Conservation (phyloP, 768 basidiomycete genomes). For the Floccularia luteovirens region DNA sequence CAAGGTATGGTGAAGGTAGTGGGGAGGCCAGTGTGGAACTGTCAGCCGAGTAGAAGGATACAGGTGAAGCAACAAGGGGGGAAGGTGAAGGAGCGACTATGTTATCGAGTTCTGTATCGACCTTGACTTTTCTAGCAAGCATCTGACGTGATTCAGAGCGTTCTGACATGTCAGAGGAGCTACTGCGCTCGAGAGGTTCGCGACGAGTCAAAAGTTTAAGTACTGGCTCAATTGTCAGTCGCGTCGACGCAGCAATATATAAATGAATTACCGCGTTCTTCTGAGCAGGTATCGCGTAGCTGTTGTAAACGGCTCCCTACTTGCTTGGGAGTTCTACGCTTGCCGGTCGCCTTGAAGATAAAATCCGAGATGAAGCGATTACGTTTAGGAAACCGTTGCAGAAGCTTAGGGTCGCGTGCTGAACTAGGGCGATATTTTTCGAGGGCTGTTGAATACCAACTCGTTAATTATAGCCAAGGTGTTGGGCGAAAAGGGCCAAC, state of each 20-base stretch:
- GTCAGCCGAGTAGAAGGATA: too few relatives aligned
- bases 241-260: too few relatives aligned
- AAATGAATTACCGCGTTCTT: too few relatives aligned
- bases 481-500: conserved; percentile 20
- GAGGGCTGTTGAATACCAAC: conserved; percentile 29
- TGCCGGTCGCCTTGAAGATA: conserved; percentile 48
- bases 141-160: conserved; percentile 5
- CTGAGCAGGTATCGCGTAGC: conserved; percentile 52
- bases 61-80: too few relatives aligned
- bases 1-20: too few relatives aligned
- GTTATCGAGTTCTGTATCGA: too few relatives aligned
- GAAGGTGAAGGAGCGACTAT: too few relatives aligned
- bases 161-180: conserved; percentile 7
- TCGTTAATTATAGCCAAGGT: conserved; percentile 4
- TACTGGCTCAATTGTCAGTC: too few relatives aligned
- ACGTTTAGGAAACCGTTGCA: conserved; percentile 58
- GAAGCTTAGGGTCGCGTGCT: conserved; percentile 39
- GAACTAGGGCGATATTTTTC: conserved; percentile 48
- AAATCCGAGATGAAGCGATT: conserved; percentile 62
- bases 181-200: too few relatives aligned
- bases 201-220: conserved; percentile 14
- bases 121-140: not conserved
- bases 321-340: conserved; percentile 56
- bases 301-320: conserved; percentile 67
- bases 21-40: too few relatives aligned